Evolutionary conservation across 257 asterid genomes (phyloP).

Genomic region (Nicotiana tomentosiformis): DNA sequence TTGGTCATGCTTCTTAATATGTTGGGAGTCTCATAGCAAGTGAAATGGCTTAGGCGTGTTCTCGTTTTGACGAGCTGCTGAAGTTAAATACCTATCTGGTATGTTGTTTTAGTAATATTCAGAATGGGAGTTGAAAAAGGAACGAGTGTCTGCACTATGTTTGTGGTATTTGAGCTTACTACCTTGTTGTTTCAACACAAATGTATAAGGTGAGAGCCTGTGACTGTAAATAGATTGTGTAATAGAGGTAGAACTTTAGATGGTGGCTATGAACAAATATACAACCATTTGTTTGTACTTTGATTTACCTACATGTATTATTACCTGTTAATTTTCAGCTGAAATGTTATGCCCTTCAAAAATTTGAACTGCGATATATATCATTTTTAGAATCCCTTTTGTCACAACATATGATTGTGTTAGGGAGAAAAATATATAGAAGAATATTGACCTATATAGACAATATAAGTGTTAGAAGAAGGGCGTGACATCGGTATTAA

Average conservation of each 20-base stretch:
- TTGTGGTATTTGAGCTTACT: neutral
- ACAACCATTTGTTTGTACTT: neutral
- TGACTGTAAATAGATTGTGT: neutral
- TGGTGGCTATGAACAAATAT: neutral
- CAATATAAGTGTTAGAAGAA: too few species aligned
- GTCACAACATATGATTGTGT: too few species aligned
- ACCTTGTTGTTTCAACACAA: neutral
- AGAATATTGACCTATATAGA: too few species aligned
- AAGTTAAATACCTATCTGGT: neutral
- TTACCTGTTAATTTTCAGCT: neutral
- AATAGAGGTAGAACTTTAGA: neutral
- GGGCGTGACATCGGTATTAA: too few species aligned
- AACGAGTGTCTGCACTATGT: neutral
- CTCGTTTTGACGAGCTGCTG: neutral
- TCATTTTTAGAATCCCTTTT: too few species aligned
- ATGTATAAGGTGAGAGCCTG: neutral
- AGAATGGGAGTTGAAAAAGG: neutral
- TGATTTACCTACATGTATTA: neutral
- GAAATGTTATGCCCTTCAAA: neutral
- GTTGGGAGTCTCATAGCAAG: neutral
- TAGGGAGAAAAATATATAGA: too few species aligned
- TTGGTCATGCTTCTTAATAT: constrained; percentile 3
- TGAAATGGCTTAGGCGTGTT: neutral
- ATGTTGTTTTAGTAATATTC: neutral
- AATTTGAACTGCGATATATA: neutral